Percentiles rank a stretch among this genome's conserved stretches.
Conservation (phyloP, 495 filamentous ascomycete genomes). For the Penicillium simplicissimum region DNA sequence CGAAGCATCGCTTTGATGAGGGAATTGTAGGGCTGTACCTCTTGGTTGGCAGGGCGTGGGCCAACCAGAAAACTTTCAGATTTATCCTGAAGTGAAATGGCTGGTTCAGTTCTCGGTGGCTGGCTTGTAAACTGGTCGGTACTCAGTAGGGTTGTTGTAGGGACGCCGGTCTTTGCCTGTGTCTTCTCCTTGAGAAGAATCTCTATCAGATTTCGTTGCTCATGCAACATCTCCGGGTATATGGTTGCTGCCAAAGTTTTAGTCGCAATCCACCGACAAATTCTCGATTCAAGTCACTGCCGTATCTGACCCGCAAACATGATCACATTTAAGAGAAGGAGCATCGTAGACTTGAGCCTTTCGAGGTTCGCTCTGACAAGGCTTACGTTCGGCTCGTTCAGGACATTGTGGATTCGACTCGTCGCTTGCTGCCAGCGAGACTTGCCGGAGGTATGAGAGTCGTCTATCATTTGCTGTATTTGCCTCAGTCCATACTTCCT, state of each 20-base stretch:
- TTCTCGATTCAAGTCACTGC: slow-evolving; percentile 7
- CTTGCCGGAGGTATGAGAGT: slow-evolving; percentile 10
- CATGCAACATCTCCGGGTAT: slow-evolving; percentile 4
- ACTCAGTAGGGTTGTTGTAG: background rate
- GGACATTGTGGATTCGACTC: slow-evolving; percentile 21
- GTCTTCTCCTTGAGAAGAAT: background rate
- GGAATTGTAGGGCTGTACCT: slow-evolving; percentile 10
- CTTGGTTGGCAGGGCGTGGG: background rate
- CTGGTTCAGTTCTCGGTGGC: background rate
- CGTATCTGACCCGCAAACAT: slow-evolving; percentile 33
- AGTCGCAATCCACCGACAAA: background rate
- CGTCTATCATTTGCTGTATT: slow-evolving; percentile 29
- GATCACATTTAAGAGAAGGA: slow-evolving; percentile 40
- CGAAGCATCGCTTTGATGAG: slow-evolving; percentile 15
- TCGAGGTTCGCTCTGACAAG: slow-evolving; percentile 32
- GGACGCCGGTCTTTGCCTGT: background rate
- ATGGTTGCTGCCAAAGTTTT: slow-evolving; percentile 1
- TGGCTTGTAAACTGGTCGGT: background rate
- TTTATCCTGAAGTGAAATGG: background rate
- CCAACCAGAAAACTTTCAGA: background rate
- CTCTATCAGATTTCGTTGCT: slow-evolving; percentile 16
- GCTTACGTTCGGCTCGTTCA: slow-evolving; percentile 29
- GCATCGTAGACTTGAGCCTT: slow-evolving; percentile 37
- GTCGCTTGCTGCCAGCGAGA: slow-evolving; percentile 11
- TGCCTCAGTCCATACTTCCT: slow-evolving; percentile 29